Base-by-base conservation (phyloP, 1,284 basidiomycete genomes). In the Moniliophthora roreri region DNA sequence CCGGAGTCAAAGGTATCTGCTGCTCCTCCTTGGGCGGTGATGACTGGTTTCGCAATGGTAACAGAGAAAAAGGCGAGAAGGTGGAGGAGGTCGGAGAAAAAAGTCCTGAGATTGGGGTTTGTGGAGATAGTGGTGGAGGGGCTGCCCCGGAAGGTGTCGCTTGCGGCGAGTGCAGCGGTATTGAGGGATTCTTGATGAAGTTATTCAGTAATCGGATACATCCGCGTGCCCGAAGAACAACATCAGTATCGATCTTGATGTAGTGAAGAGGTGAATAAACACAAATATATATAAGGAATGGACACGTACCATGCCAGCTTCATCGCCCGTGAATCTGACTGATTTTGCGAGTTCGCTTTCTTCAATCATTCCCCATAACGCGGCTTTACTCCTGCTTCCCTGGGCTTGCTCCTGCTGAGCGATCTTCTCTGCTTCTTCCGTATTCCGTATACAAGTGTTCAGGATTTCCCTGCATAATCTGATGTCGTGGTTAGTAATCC, bases 361-460 rank as follows among this genome's bases (percentile, higher is more conserved):
- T 66, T 91, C 88, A 51, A 91, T 87, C 80, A 91, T 81, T 0
- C 80, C 81, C 89, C 89, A 91, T 7, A 90, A 77, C 11, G 24
- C 5, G 2, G 86, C 86, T 61, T 83, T 88, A 1, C 81, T 69
- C 72, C 13, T 73, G 65, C 15, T 73, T 71, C 23, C 32, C n/a
- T 46, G 21, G 9, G n/a, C 16, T 39, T 41, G 38, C 20, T 41
- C 38, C 44, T 13, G 52, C 10, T 75, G 75, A 5, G 77, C 67
- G 15, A 61, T 71, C 52, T 73, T 74, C 62, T 87, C 86, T 0
- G 88, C 89, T 57, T 85, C 85, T 66, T 97, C 93, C 0, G 93
- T 97, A 62, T 97, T 97, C 54, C 95, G 78, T 10, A 97, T 84
- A 67, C 95, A 98, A 15, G 85, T 84, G 60, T 85, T 86, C 57